Evolutionary conservation across 805 yeast species (phyloP).

Genomic region (Cyberlindnera lachancei): DNA sequence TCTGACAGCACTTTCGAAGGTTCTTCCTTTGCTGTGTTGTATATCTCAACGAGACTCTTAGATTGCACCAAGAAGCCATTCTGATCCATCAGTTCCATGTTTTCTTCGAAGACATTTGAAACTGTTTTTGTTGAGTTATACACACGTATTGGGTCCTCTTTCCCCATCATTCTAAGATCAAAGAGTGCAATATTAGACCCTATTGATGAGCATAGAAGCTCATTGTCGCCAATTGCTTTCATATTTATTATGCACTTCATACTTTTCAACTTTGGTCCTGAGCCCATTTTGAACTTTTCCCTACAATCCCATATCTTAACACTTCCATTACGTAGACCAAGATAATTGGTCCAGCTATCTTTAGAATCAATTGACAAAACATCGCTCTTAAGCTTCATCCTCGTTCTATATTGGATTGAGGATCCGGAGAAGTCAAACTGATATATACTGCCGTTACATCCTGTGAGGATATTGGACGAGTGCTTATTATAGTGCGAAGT

Average conservation of each 20-base stretch:
- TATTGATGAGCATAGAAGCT: slow-evolving; percentile 7
- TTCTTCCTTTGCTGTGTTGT: background rate
- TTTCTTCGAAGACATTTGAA: slow-evolving; percentile 9
- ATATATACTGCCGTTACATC: slow-evolving; percentile 5
- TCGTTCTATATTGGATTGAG: background rate
- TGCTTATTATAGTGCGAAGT: slow-evolving; percentile 3
- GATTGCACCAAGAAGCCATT: slow-evolving; percentile 3
- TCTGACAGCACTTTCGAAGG: slow-evolving; percentile 8
- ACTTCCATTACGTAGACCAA: slow-evolving; percentile 17
- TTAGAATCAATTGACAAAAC: slow-evolving; percentile 11
- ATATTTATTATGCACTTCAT: slow-evolving; percentile 9
- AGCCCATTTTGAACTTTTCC: background rate
- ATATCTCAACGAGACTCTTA: slow-evolving; percentile 9
- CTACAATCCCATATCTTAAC: slow-evolving; percentile 15
- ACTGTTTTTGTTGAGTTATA: slow-evolving; percentile 6
- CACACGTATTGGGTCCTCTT: background rate
- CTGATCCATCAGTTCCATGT: background rate
- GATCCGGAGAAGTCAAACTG: background rate
- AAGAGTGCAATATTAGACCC: slow-evolving; percentile 7
- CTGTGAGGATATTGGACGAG: slow-evolving; percentile 1
- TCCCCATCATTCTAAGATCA: slow-evolving; percentile 7
- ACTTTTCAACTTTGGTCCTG: background rate
- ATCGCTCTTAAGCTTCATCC: slow-evolving; percentile 9
- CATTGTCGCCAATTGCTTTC: slow-evolving; percentile 1
- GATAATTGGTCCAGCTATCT: slow-evolving; percentile 1